Percentiles rank a stretch among this genome's conserved stretches.
phyloP scores from a whole-genome alignment of 176 grass and related monocot species.

The Musa troglodytarum region DNA sequence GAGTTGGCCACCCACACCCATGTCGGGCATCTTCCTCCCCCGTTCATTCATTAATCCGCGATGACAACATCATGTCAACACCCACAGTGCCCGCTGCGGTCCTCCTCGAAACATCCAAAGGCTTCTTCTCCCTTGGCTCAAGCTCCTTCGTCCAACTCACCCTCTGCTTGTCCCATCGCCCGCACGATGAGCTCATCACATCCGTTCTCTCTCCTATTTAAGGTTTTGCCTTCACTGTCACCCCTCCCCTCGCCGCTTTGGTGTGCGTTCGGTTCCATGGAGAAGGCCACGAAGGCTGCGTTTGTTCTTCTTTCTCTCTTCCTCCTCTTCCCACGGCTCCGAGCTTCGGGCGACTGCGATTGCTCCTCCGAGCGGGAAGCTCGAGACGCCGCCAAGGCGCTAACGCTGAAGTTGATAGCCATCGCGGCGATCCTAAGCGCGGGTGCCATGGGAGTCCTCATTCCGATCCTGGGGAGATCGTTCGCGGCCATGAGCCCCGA shows the following conservation, averaged over 20 bases:
- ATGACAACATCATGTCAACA: slow-evolving; percentile 48
- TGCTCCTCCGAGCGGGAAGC: slow-evolving; percentile 35
- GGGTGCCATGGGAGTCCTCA: slow-evolving; percentile 56
- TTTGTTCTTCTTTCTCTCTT: slow-evolving; percentile 21
- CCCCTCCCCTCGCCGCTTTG: neutral
- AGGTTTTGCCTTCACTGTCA: neutral
- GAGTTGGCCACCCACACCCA: no score
- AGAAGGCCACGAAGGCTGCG: slow-evolving; percentile 6
- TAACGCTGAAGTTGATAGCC: slow-evolving; percentile 57
- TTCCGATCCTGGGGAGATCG: slow-evolving; percentile 71
- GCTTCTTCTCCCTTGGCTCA: neutral
- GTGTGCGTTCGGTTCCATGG: neutral
- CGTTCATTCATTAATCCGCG: neutral
- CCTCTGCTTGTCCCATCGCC: neutral
- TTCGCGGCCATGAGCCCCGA: slow-evolving; percentile 44
- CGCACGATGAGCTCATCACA: neutral
- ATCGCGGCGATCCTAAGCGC: slow-evolving; percentile 77
- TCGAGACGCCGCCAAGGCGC: slow-evolving; percentile 23
- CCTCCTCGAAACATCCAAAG: neutral
- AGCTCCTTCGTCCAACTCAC: neutral
- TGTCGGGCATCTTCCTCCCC: no score
- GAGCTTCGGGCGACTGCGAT: slow-evolving; percentile 36
- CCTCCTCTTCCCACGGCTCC: slow-evolving; percentile 30
- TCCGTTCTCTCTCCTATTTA: slow-evolving; percentile 1
- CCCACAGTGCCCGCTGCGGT: neutral